Base-by-base conservation (phyloP, 2,329 filamentous ascomycete species). In the Xylariaceae sp. region DNA sequence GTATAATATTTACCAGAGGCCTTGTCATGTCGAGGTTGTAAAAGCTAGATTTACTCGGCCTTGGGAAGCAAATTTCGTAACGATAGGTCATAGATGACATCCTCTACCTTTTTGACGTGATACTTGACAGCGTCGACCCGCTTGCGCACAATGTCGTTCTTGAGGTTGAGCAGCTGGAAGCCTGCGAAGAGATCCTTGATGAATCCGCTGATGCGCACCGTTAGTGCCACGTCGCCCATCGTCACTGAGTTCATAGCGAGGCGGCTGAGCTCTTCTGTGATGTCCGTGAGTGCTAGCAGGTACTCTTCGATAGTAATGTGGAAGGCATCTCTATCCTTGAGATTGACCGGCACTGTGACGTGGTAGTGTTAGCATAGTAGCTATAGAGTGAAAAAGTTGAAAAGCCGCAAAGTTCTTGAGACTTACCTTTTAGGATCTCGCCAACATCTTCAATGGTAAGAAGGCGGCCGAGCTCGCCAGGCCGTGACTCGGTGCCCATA, bases 291-390 rank as follows among this genome's bases (percentile, higher is more conserved):
- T 11, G 91, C 87, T 55, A 95, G 86, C 20, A 99, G 86, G 73
- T 99, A 99, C 75, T 99, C 94, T 74, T 99, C 94, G 65, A 97
- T 93, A 36, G 92, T 95, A 66, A 99, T 80, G 72, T 99, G 94
- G 81, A 99, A 99, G 44, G 86, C 84, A 70, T 97, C 93, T 57
- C 83, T 79, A 66, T 93, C 88, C 73, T 96, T 96, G 67, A 96
- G 81, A 70, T 97, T 97, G 59, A 94, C 88, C 10, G 92, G 92
- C 9, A 96, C 92, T 92, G 60, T 8, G 18, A 36, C 8, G n/a
- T 32, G 37, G 39, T 26, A 4, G 9, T 42, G 15, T 35, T n/a
- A 33, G 18, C 53, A 10, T 35, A 27, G 27, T 48, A 18, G 26
- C 13, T 51, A 11, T 21, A 16, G 35, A 16, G 23, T 16, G 9